A percentile compares a stretch with the other conserved stretches of the same genome.
Conservation (phyloP, 2,329 filamentous ascomycete genomes). For the Colletotrichum camelliae region DNA sequence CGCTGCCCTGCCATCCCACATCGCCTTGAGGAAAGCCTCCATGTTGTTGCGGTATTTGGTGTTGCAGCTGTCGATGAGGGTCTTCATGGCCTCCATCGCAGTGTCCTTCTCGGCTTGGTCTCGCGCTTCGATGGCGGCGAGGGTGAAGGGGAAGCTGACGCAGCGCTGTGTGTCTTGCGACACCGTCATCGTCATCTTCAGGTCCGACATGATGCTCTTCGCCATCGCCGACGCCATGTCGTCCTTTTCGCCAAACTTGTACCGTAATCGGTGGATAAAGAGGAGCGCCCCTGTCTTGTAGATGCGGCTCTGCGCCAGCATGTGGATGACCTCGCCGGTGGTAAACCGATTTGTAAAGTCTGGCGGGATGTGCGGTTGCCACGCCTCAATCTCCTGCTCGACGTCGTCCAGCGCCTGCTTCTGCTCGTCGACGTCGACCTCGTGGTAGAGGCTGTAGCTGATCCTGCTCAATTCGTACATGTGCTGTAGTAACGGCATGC, state of each 20-base stretch:
- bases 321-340: slow-evolving; percentile 28
- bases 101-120: slow-evolving; percentile 9
- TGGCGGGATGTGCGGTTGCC: slow-evolving; percentile 27
- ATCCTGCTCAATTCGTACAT: slow-evolving; percentile 30
- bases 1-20: slow-evolving; percentile 5
- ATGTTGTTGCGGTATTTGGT: slow-evolving; percentile 1
- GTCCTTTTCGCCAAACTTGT: slow-evolving; percentile 25
- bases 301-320: slow-evolving; percentile 32
- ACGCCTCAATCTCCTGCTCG: slow-evolving; percentile 18
- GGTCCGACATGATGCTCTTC: slow-evolving; percentile 26
- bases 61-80: slow-evolving; percentile 18
- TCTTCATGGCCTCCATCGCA: slow-evolving; percentile 1
- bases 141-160: slow-evolving; percentile 26
- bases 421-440: slow-evolving; percentile 8
- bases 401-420: slow-evolving; percentile 12
- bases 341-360: slow-evolving; percentile 24
- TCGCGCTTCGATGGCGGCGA: slow-evolving; percentile 29
- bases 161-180: slow-evolving; percentile 25
- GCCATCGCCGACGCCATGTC: slow-evolving; percentile 24
- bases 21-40: background rate
- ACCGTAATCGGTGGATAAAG: slow-evolving; percentile 27
- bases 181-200: slow-evolving; percentile 24
- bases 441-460: slow-evolving; percentile 22
- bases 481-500: slow-evolving; percentile 26
- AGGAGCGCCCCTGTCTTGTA: slow-evolving; percentile 27